Percentiles rank a stretch among this genome's conserved stretches.
Conservation (phyloP, 2,329 filamentous ascomycete genomes). For the Epichloe amarillans region DNA sequence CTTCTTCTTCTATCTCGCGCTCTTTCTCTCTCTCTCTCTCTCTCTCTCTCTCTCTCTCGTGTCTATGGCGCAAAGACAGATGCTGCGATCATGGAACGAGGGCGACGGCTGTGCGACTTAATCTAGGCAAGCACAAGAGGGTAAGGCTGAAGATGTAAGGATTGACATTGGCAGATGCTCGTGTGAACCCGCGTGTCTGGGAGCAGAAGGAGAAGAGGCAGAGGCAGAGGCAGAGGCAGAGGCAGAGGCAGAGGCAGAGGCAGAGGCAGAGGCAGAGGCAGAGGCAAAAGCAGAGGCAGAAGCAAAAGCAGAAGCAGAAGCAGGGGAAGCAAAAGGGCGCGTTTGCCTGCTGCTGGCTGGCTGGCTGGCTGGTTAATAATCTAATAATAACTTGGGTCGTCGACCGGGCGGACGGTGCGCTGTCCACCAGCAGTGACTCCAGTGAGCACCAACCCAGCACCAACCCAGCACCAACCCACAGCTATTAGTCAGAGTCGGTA, state of each 20-base stretch:
- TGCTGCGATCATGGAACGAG: not conserved
- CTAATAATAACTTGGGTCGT: not conserved
- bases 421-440: not conserved
- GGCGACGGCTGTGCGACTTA: not conserved
- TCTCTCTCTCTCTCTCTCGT: slow-evolving; percentile 2
- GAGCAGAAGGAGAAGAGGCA: not conserved
- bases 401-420: not conserved
- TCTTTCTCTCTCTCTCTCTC: slow-evolving; percentile 1
- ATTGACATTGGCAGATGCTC: slow-evolving; percentile 4
- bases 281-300: not conserved
- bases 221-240: not conserved
- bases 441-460: too few relatives aligned
- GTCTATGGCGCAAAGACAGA: not conserved
- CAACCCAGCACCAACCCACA: too few relatives aligned
- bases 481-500: not conserved
- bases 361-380: too few relatives aligned
- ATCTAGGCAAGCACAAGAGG: not conserved
- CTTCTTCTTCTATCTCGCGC: too few relatives aligned
- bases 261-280: not conserved
- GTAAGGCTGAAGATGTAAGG: slow-evolving; percentile 3
- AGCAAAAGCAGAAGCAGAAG: too few relatives aligned
- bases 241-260: not conserved
- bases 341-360: not conserved
- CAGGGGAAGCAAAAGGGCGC: not conserved
- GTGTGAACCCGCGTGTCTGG: not conserved